Base-by-base conservation (phyloP, 805 yeast species). In the Nakazawaea ernobii region DNA sequence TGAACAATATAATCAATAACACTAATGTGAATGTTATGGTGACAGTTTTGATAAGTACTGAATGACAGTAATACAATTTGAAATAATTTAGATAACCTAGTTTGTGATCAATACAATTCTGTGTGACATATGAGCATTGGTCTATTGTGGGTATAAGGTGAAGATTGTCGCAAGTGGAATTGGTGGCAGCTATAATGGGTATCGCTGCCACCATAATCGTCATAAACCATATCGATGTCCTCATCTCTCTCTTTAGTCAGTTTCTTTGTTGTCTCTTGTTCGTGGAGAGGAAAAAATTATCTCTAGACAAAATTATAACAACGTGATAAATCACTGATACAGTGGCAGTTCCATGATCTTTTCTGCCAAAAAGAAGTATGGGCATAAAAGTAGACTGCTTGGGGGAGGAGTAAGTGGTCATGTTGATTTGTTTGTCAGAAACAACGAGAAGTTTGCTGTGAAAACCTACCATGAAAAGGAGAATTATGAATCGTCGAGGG, bases 401-500 rank as follows among this genome's bases (percentile, higher is more conserved):
- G 71, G 70, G 0, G 14, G 55, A 8, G 71, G 71, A 1, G 52
- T 64, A 5, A 60, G 69, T 1, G 72, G 71, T 0, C 55, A 46
- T 9, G 73, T 68, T 7, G 69, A 63, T n/a, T 57, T 68, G 7
- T 56, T 54, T 8, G 15, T 33, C 3, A 17, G 53, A 0, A 47
- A 51, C 7, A 33, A 46, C 4, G 29, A 35, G 1, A 60, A n/a
- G 9, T 33, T 46, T 49, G 85, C 80, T 0, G 64, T 79, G 3
- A 80, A 80, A 56, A 61, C 62, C 1, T 77, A 74, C 58, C 64
- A 62, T 32, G 49, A 60, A 2, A 63, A 58, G 43, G 82, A 76
- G 46, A 46, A 49, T 6, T 54, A 65, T 47, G 79, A 76, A 53
- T 49, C 68, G 2, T 62, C 60, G 32, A 36, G 51, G n/a, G 79